Evolutionary conservation across 805 yeast species (phyloP), one percentile per base, ranked within the genome.

Genomic region (Wickerhamiella lipophila): DNA sequence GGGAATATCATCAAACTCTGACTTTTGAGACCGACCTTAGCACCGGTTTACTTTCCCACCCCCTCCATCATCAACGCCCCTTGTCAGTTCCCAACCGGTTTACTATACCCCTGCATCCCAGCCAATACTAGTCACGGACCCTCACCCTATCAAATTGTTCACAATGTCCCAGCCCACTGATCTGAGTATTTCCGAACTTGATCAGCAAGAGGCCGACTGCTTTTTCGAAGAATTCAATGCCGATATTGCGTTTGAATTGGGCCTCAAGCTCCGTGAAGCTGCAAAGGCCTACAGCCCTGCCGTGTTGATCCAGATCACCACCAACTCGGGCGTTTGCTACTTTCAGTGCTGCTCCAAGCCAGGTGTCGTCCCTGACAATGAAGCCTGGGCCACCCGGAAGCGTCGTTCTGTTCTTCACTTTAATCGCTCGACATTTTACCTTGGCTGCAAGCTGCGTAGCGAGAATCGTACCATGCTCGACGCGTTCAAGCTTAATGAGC

Each of bases 161-260:
- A 32, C 19, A 18, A 32, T 32, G 38, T 32, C 38, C n/a, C 38
- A n/a, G 5, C 11, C 38, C 38, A 32, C 38, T 32, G 38, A 32
- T n/a, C 15, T 32, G 38, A n/a, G 15, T 15, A 32, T 40, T 23
- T 15, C 29, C 25, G 43, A 40, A 8, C 29, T 60, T 16, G 58
- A 54, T 49, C 45, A 54, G 49, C 64, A 60, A 41, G 64, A 60
- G 40, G 51, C 50, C 42, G 55, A 55, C 8, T 51, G 56, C 47
- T 51, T 58, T 32, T 56, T 60, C 35, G 52, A 56, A 3, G 54
- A 52, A 21, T 61, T 61, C 57, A 57, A 59, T 42, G 56, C 64
- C 32, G 94, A 79, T 86, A 1, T 68, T 78, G 59, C 92, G 84
- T 6, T 82, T 79, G 63, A 79, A 77, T 45, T 83, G 85, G 6